These are phyloP conservation scores for Diaporthe vexans DNA, from an alignment of 2,329 filamentous ascomycete genomes.

Conservation along the genomic window DNA sequence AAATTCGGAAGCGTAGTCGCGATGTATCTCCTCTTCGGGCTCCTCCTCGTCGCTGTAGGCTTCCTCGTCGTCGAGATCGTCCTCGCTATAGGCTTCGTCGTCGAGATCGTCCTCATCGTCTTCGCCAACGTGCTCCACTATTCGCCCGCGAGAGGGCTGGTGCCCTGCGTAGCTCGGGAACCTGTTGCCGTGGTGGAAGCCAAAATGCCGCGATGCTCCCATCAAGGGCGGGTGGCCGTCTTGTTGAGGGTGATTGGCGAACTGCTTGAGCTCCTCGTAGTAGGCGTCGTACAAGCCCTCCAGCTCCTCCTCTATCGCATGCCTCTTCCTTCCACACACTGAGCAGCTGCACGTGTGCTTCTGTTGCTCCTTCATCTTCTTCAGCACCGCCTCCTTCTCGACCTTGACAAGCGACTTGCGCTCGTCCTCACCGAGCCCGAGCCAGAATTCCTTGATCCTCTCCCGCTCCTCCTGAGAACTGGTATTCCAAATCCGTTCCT, in stretches of 20 bases:
- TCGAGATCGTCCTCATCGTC: slow-evolving; percentile 70
- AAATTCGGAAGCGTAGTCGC: slow-evolving; percentile 83
- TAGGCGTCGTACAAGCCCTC: slow-evolving; percentile 99
- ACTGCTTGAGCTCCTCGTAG: slow-evolving; percentile 97
- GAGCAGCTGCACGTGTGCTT: slow-evolving; percentile 99
- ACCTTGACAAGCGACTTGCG: slow-evolving; percentile 96
- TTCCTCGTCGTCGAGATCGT: slow-evolving; percentile 78
- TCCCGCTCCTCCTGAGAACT: slow-evolving; percentile 94
- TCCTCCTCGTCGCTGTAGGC: slow-evolving; percentile 73
- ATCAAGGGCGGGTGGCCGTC: slow-evolving; percentile 81
- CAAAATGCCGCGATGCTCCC: slow-evolving; percentile 74
- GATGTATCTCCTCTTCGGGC: slow-evolving; percentile 63
- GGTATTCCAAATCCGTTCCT: slow-evolving; percentile 97
- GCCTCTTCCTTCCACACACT: slow-evolving; percentile 95
- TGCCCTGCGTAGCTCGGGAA: slow-evolving; percentile 70
- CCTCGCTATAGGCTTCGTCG: slow-evolving; percentile 71
- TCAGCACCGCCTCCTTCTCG: slow-evolving; percentile 96
- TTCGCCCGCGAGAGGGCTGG: slow-evolving; percentile 81
- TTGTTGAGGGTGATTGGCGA: slow-evolving; percentile 82
- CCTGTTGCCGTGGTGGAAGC: slow-evolving; percentile 53
- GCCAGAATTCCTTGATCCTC: slow-evolving; percentile 98
- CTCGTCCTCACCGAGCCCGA: slow-evolving; percentile 93
- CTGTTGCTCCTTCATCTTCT: slow-evolving; percentile 99
- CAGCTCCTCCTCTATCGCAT: slow-evolving; percentile 96
- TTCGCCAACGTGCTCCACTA: slow-evolving; percentile 75